These are phyloP conservation scores for Cenchrus purpureus DNA, from an alignment of 176 grass and related monocot species.

Conservation along the genomic window DNA sequence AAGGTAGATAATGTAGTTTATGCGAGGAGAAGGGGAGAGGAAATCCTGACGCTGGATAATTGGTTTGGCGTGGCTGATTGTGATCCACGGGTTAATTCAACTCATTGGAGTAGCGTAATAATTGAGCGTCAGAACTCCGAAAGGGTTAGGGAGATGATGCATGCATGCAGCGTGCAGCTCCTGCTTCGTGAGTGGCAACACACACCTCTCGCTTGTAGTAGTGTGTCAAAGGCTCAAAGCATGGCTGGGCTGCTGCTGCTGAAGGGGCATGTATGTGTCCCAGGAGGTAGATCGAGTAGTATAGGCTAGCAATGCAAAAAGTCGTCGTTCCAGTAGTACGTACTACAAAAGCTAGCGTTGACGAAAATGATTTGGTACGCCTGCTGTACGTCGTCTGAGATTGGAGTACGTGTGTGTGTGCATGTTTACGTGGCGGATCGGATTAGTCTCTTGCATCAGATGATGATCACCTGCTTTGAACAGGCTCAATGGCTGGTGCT, in stretches of 20 bases:
- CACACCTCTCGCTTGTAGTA: neutral
- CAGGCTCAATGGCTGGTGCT: no score
- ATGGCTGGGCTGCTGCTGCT: neutral
- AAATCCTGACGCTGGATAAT: neutral
- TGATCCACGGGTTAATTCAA: constrained; percentile 32
- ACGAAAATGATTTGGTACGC: neutral
- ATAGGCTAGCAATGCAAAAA: neutral
- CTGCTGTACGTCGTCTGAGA: neutral
- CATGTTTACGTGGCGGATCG: neutral
- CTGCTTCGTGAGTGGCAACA: constrained; percentile 19
- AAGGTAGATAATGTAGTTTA: constrained; percentile 42
- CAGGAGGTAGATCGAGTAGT: neutral
- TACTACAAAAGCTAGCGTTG: neutral
- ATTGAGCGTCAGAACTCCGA: neutral
- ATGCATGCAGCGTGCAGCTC: neutral
- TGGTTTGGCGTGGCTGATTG: constrained; percentile 42
- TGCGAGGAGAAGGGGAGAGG: neutral
- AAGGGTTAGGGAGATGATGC: neutral
- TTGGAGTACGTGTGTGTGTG: neutral
- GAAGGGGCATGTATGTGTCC: constrained; percentile 5
- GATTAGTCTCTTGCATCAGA: neutral
- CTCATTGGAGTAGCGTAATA: neutral
- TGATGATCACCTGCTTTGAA: no score
- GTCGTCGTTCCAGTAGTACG: neutral
- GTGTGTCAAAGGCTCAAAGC: neutral